phyloP scores from a whole-genome alignment of 192 early-diverging fungal species.

The Entomortierella parvispora region DNA sequence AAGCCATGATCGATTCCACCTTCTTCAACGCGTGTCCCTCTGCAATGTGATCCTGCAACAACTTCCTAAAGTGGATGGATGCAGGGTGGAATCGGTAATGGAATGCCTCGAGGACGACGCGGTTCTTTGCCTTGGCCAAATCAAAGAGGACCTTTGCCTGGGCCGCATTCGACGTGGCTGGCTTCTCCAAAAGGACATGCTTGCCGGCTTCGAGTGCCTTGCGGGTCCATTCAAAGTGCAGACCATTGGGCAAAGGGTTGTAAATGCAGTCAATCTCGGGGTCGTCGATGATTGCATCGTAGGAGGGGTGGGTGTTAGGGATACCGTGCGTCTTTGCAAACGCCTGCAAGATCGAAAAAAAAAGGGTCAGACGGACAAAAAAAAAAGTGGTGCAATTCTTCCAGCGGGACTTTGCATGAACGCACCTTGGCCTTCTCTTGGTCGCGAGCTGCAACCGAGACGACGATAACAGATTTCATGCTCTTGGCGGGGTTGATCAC shows the following conservation, averaged over 20 bases:
- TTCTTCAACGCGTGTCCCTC: constrained; percentile 12
- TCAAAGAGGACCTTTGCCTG: constrained; percentile 42
- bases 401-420: not conserved
- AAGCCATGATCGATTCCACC: constrained; percentile 12
- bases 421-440: constrained; percentile 34
- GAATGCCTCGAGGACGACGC: constrained; percentile 55
- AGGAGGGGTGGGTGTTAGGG: constrained; percentile 54
- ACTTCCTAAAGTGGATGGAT: constrained; percentile 23
- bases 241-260: constrained; percentile 63
- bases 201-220: constrained; percentile 63
- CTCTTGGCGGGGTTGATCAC: constrained; percentile 52
- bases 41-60: constrained; percentile 19
- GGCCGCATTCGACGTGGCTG: constrained; percentile 47
- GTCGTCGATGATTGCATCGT: constrained; percentile 59
- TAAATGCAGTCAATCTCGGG: constrained; percentile 64
- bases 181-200: constrained; percentile 65
- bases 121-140: constrained; percentile 43
- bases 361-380: not conserved
- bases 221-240: constrained; percentile 60
- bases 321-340: constrained; percentile 59
- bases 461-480: constrained; percentile 36
- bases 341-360: constrained; percentile 11
- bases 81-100: constrained; percentile 56
- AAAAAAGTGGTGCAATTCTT: not conserved
- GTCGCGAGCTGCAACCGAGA: constrained; percentile 64